Base-by-base conservation (phyloP, 305 asterid species). In the Nicotiana rustica region DNA sequence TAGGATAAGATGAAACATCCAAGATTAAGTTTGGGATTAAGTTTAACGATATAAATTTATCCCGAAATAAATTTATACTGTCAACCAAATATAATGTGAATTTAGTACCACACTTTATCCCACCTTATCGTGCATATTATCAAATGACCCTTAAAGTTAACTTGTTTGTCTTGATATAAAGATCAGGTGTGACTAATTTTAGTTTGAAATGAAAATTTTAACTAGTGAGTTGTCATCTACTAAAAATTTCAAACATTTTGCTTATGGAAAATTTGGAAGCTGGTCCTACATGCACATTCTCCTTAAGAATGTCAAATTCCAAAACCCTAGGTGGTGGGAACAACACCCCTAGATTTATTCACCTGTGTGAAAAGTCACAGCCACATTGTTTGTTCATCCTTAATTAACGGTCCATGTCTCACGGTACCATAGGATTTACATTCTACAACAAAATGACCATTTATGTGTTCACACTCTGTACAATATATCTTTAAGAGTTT, bases 261-360 rank as follows among this genome's bases (percentile, higher is more conserved):
- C 0, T 47, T 73, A 59, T 71, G 61, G 61, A 21, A 71, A 71
- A 71, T 25, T 21, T 31, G 25, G 41, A 1, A 25, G 17, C 15
- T 73, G 2, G 44, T 73, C 64, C n/a, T 56, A 14, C 19, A 56
- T 15, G 61, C 19, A 56, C 61, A 56, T 56, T 15, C 61, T 49
- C 15, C 64, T 6, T 49, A 7, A 4, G 25, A 73, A 73, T 49
- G 64, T 73, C 64, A 73, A 49, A 73, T 7, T 49, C 25, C 79
- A 47, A 49, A 13, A 5, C 64, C 79, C 79, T 71, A 49, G 79
- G 79, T 49, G 41, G 79, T 56, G n/a, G 8, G 18, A 18, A 56
- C 61, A 56, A 41, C 12, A 41, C 49, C 49, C 49, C 49, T 4
- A 56, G 19, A 56, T 56, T 4, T 56, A 56, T 15, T 56, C 6